A percentile compares a stretch with the other conserved stretches of the same genome.
These are phyloP conservation scores for Purshia tridentata DNA, from an alignment of 306 rosid genomes.

Conservation along the genomic window DNA sequence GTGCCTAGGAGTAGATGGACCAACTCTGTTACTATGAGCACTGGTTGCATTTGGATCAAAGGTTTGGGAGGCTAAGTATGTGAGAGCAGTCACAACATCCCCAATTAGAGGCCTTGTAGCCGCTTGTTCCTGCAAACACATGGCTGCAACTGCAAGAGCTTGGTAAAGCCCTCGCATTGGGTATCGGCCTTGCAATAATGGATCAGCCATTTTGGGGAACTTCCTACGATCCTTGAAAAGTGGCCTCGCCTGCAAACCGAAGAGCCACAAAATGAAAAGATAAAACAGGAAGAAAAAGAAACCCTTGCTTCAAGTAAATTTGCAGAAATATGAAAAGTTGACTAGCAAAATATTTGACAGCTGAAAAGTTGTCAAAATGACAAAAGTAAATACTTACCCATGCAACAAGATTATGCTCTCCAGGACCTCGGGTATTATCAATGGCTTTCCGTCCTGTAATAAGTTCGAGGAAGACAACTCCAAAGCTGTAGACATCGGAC, in stretches of 20 bases:
- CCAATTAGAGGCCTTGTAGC: constrained; percentile 72
- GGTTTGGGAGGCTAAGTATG: constrained; percentile 80
- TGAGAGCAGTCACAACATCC: constrained; percentile 76
- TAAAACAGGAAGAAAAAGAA: neutral
- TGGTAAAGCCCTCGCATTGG: constrained; percentile 73
- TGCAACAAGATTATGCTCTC: constrained; percentile 71
- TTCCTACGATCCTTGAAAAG: constrained; percentile 63
- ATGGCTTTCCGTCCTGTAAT: constrained; percentile 82
- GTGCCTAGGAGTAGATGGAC: constrained; percentile 78
- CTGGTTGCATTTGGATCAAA: constrained; percentile 67
- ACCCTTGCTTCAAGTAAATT: constrained; percentile 21
- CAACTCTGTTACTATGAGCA: constrained; percentile 55
- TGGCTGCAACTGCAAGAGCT: constrained; percentile 83
- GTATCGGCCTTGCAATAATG: constrained; percentile 62
- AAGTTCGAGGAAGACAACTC: constrained; percentile 80
- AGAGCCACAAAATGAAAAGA: constrained; percentile 12
- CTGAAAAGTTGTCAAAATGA: constrained; percentile 6
- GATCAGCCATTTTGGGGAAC: constrained; percentile 76
- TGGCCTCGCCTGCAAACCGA: constrained; percentile 61
- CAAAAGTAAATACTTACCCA: constrained; percentile 56
- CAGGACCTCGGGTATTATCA: constrained; percentile 51
- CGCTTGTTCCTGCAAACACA: constrained; percentile 83
- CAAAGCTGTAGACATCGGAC: constrained; percentile 80
- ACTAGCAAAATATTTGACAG: neutral
- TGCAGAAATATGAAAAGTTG: neutral